These are phyloP conservation scores for Fusarium tanahbumbuense DNA, from an alignment of 2,329 filamentous ascomycete species.

Conservation along the genomic window DNA sequence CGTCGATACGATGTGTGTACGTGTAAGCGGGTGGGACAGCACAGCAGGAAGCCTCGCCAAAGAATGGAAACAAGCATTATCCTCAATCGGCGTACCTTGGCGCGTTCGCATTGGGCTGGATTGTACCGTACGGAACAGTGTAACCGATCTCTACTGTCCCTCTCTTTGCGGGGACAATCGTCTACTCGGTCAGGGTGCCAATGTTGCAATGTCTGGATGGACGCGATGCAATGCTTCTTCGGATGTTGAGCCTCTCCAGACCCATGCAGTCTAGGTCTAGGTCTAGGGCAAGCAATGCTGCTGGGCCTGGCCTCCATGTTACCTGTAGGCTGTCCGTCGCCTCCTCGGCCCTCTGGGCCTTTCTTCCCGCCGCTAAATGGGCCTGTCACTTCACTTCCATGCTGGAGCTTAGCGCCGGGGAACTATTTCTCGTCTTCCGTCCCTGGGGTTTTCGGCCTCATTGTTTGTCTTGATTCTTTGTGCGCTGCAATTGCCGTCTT, in stretches of 20 bases:
- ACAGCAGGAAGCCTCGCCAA: slow-evolving; percentile 1
- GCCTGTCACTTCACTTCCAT: slow-evolving; percentile 27
- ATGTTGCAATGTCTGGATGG: not conserved
- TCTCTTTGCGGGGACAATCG: not conserved
- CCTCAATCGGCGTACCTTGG: not conserved
- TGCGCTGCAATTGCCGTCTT: slow-evolving; percentile 6
- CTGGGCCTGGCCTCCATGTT: not conserved
- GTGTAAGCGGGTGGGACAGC: slow-evolving; percentile 14
- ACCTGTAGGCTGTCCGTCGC: slow-evolving; percentile 9
- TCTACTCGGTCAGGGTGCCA: not conserved
- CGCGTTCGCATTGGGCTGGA: not conserved
- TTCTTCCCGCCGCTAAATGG: slow-evolving; percentile 39
- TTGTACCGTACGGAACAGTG: slow-evolving; percentile 3
- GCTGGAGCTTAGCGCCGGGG: slow-evolving; percentile 36
- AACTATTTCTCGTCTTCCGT: slow-evolving; percentile 31
- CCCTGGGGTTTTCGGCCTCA: slow-evolving; percentile 18
- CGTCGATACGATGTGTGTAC: slow-evolving; percentile 27
- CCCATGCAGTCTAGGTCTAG: slow-evolving; percentile 15
- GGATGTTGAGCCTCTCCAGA: slow-evolving; percentile 32
- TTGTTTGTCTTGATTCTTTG: slow-evolving; percentile 10
- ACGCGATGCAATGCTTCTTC: slow-evolving; percentile 7
- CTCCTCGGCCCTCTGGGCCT: slow-evolving; percentile 31
- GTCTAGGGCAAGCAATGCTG: slow-evolving; percentile 2
- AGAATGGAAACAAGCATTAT: slow-evolving; percentile 1
- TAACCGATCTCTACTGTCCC: not conserved